These are phyloP conservation scores for Prunus yedoensis DNA, from an alignment of 331 rosid genomes.

Conservation along the genomic window DNA sequence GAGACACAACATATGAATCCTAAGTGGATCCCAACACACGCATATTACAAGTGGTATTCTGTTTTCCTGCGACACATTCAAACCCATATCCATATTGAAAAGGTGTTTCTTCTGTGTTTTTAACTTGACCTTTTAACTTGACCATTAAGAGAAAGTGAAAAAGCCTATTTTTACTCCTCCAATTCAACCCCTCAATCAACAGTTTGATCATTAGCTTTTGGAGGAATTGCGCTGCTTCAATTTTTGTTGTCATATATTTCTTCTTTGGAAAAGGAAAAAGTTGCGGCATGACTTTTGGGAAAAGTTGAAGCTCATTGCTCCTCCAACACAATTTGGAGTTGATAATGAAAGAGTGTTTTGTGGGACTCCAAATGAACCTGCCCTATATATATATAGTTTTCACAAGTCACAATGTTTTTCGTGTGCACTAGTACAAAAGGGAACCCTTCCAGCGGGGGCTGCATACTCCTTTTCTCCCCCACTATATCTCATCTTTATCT, in stretches of 20 bases:
- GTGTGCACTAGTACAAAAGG: too few species aligned
- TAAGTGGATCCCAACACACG: slow-evolving; percentile 49
- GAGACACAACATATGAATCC: slow-evolving; percentile 62
- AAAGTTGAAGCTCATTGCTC: too few species aligned
- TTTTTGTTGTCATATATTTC: background rate
- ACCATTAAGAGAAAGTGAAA: too few species aligned
- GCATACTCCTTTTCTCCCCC: too few species aligned
- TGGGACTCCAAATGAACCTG: too few species aligned
- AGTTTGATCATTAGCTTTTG: background rate
- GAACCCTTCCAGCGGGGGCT: background rate
- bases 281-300: too few species aligned
- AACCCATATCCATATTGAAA: background rate
- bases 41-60: background rate
- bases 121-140: background rate
- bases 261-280: background rate
- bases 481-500: too few species aligned
- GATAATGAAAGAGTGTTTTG: too few species aligned
- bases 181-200: background rate
- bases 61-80: background rate
- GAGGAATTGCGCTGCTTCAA: background rate
- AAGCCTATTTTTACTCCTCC: background rate
- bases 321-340: too few species aligned
- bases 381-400: too few species aligned
- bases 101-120: background rate
- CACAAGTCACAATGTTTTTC: too few species aligned